Percentiles rank a stretch among this genome's conserved stretches.
phyloP scores from a whole-genome alignment of 2,329 filamentous ascomycete genomes.

The Xylariaceae sp. region DNA sequence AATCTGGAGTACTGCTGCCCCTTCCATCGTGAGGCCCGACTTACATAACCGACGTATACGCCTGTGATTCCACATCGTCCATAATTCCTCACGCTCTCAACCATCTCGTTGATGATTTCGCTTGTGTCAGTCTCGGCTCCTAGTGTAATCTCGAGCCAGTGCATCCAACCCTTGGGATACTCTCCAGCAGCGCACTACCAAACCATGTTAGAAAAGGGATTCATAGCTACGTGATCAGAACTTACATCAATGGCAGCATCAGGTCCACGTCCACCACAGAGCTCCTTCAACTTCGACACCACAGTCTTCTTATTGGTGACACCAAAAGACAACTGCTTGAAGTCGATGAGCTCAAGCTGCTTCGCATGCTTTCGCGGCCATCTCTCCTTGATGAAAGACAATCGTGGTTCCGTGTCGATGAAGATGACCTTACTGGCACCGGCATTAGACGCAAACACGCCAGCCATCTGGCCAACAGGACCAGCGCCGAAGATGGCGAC shows the following conservation, averaged over 20 bases:
- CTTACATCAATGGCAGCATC: conserved; percentile 54
- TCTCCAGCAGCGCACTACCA: conserved; percentile 56
- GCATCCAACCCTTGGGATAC: conserved; percentile 57
- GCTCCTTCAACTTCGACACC: conserved; percentile 65
- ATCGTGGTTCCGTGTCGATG: conserved; percentile 66
- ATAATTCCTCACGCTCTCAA: conserved; percentile 65
- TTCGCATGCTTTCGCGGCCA: conserved; percentile 45
- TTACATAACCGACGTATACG: conserved; percentile 55
- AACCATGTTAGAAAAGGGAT: too few relatives aligned
- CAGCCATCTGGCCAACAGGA: conserved; percentile 80
- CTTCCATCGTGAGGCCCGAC: conserved; percentile 22
- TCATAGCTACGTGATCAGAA: background rate
- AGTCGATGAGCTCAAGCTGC: conserved; percentile 66
- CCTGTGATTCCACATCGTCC: conserved; percentile 75
- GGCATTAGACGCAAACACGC: conserved; percentile 67
- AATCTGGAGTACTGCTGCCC: background rate
- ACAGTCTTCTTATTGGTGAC: conserved; percentile 58
- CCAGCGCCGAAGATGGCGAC: conserved; percentile 84
- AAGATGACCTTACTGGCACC: conserved; percentile 72
- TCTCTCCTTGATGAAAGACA: conserved; percentile 61
- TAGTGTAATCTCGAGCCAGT: conserved; percentile 51
- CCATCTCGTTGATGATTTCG: conserved; percentile 76
- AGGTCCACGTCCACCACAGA: conserved; percentile 65
- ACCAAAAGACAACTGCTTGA: conserved; percentile 52
- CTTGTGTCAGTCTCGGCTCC: conserved; percentile 81